These are phyloP conservation scores for Leishmania tarentolae DNA, from an alignment of 208 protist genomes.

Conservation along the genomic window DNA sequence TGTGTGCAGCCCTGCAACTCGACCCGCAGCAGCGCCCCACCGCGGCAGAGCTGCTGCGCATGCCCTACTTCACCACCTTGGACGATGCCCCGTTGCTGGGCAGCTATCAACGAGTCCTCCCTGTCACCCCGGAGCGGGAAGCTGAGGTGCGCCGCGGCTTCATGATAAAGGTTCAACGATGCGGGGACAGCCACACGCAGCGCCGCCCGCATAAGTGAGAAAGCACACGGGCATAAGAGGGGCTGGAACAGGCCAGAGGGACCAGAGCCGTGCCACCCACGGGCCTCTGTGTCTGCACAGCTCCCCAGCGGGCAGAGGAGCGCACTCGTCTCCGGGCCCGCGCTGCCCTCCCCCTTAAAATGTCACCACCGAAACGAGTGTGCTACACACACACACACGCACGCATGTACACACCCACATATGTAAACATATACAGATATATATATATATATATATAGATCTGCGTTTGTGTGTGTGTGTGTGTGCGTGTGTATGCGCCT, in stretches of 20 bases:
- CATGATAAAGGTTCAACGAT: constrained; percentile 30
- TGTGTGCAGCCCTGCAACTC: constrained; percentile 74
- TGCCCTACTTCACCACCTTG: constrained; percentile 69
- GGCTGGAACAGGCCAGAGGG: neutral
- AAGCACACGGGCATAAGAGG: neutral
- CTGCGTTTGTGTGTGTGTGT: no score
- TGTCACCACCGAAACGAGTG: no score
- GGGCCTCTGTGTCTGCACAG: neutral
- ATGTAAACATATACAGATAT: no score
- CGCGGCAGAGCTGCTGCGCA: constrained; percentile 73
- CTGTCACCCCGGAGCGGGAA: constrained; percentile 22
- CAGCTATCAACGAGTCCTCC: constrained; percentile 16
- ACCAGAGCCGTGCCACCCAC: neutral
- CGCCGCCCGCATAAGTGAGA: constrained; percentile 26
- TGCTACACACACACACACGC: no score
- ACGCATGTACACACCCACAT: no score
- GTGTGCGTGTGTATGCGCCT: no score
- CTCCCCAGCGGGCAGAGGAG: neutral
- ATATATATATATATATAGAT: no score
- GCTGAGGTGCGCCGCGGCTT: constrained; percentile 32
- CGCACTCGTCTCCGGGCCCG: no score
- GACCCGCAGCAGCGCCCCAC: constrained; percentile 72
- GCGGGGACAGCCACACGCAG: constrained; percentile 33
- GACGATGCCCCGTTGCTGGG: constrained; percentile 28
- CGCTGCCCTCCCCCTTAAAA: no score